A percentile compares a stretch with the other conserved stretches of the same genome.
phyloP scores from a whole-genome alignment of 257 asterid genomes.

The Solanum peruvianum region DNA sequence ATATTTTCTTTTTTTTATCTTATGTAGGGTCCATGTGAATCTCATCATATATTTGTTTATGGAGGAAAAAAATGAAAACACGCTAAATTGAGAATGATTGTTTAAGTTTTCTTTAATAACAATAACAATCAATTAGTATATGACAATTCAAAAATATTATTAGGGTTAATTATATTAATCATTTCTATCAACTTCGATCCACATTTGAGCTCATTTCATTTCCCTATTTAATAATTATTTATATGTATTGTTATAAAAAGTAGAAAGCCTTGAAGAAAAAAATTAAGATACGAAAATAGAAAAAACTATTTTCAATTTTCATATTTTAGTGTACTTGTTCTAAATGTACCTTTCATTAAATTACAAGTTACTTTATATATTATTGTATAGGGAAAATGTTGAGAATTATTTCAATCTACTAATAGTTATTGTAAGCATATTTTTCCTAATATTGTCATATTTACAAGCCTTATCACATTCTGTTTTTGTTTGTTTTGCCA shows the following conservation, averaged over 20 bases:
- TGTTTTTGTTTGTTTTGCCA: no score
- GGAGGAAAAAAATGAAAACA: not conserved
- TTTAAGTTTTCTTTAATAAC: not conserved
- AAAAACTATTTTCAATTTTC: no score
- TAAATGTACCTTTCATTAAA: not conserved
- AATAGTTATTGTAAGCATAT: no score
- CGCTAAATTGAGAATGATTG: not conserved
- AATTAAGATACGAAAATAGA: no score
- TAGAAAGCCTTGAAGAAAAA: no score
- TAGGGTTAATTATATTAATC: not conserved
- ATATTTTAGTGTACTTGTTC: no score
- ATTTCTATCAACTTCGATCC: not conserved
- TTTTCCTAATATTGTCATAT: no score
- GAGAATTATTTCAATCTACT: no score
- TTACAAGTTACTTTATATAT: no score
- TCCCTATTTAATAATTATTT: not conserved
- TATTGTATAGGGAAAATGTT: not conserved
- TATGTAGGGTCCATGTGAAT: not conserved
- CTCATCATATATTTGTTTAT: not conserved
- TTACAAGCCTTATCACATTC: no score
- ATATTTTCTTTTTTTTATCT: not conserved
- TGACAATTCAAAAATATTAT: not conserved
- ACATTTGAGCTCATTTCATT: not conserved
- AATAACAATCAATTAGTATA: not conserved
- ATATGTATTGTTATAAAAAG: not conserved